These are phyloP conservation scores for Microcos paniculata DNA, from an alignment of 345 rosid genomes.

Conservation along the genomic window DNA sequence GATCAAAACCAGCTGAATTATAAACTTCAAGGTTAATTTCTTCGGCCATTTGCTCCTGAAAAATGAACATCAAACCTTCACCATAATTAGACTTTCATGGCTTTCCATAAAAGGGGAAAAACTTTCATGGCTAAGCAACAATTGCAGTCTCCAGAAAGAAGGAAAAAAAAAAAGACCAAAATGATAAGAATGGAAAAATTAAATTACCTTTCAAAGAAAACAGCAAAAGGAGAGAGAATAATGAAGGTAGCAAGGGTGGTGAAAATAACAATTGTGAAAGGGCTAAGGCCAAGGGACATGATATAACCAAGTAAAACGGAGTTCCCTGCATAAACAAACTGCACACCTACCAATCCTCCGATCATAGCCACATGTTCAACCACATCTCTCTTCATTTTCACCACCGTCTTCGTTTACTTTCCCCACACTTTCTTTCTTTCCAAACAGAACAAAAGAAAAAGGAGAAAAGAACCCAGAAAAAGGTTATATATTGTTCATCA, in stretches of 20 bases:
- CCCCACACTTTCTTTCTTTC: conserved; percentile 5
- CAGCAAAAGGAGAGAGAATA: conserved; percentile 66
- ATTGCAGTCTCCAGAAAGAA: not conserved
- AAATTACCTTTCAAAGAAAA: conserved; percentile 67
- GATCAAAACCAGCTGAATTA: conserved; percentile 62
- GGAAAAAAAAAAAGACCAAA: not conserved
- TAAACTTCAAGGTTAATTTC: conserved; percentile 47
- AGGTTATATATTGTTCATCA: not conserved
- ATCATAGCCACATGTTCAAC: conserved; percentile 54
- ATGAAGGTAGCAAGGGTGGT: conserved; percentile 68
- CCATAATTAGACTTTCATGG: conserved; percentile 1
- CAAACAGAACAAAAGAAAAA: not conserved
- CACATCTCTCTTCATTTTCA: conserved; percentile 33
- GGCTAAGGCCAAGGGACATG: conserved; percentile 71
- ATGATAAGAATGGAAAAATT: not conserved
- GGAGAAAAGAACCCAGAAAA: not conserved
- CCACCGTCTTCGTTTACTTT: conserved; percentile 14
- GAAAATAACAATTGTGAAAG: conserved; percentile 68
- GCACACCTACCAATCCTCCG: conserved; percentile 66
- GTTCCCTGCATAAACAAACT: conserved; percentile 64
- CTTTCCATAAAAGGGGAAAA: not conserved
- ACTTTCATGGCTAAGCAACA: not conserved
- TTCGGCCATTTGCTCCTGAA: conserved; percentile 82
- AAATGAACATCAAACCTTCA: not conserved
- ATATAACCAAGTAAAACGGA: conserved; percentile 65